Percentiles rank a stretch among this genome's conserved stretches.
These are phyloP conservation scores for Arthrobotrys musiformis DNA, from an alignment of 2,329 filamentous ascomycete species.

Conservation along the genomic window DNA sequence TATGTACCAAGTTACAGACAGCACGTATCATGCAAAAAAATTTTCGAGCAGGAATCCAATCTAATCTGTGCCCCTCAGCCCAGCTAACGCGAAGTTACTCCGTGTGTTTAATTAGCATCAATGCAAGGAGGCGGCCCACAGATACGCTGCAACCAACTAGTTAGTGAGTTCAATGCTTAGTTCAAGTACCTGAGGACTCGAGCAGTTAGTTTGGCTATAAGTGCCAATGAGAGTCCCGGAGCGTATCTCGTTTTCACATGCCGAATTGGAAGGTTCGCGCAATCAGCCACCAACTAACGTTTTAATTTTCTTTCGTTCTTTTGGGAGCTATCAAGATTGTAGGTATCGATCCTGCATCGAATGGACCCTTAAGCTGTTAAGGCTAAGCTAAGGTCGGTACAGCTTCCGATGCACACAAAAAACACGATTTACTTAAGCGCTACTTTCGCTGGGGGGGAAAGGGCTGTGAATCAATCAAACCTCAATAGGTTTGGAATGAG, in stretches of 20 bases:
- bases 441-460: not conserved
- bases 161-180: no score
- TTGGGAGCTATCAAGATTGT: not conserved
- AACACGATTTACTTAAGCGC: not conserved
- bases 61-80: not conserved
- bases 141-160: no score
- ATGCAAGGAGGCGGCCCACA: no score
- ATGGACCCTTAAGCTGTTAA: constrained; percentile 9
- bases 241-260: constrained; percentile 45
- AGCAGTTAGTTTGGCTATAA: no score
- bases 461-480: not conserved
- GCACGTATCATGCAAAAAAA: not conserved
- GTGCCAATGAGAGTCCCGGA: constrained; percentile 8
- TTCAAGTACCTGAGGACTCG: no score
- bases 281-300: constrained; percentile 9
- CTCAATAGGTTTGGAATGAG: not conserved
- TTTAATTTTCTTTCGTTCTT: not conserved
- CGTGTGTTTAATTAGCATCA: constrained; percentile 4
- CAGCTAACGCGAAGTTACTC: not conserved
- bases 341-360: not conserved
- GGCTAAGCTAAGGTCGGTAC: constrained; percentile 31
- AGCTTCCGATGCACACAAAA: constrained; percentile 34
- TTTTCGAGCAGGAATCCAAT: no score
- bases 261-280: constrained; percentile 14
- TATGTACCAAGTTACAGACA: no score